These are phyloP conservation scores for Zymoseptoria brevis DNA, from an alignment of 2,329 filamentous ascomycete species.

Conservation along the genomic window DNA sequence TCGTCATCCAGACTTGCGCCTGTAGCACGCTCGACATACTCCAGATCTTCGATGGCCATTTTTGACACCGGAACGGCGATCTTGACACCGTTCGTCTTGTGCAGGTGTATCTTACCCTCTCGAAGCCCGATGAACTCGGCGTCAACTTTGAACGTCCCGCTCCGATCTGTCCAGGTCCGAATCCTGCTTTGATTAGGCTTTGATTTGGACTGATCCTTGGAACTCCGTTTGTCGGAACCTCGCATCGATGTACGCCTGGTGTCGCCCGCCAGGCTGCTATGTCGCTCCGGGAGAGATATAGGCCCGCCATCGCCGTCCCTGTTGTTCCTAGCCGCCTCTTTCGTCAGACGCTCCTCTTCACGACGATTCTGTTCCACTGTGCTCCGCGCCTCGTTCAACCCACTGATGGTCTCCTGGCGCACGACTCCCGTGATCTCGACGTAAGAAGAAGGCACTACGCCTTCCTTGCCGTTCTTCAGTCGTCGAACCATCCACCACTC, in stretches of 20 bases:
- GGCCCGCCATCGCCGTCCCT: conserved; percentile 57
- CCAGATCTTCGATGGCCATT: conserved; percentile 91
- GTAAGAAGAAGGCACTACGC: conserved; percentile 93
- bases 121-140: conserved; percentile 91
- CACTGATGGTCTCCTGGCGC: conserved; percentile 42
- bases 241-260: conserved; percentile 16
- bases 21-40: conserved; percentile 86
- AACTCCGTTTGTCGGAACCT: conserved; percentile 40
- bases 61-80: conserved; percentile 93
- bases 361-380: conserved; percentile 67
- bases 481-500: conserved; percentile 98
- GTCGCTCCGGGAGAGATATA: conserved; percentile 66
- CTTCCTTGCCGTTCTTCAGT: conserved; percentile 85
- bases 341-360: conserved; percentile 77
- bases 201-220: conserved; percentile 48
- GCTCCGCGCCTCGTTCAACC: conserved; percentile 55
- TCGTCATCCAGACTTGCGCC: conserved; percentile 84
- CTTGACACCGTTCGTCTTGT: conserved; percentile 97
- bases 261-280: conserved; percentile 62
- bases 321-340: conserved; percentile 63
- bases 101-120: conserved; percentile 93
- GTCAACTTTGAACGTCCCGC: conserved; percentile 93
- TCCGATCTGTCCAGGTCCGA: conserved; percentile 89
- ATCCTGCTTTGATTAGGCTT: conserved; percentile 79
- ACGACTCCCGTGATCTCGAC: conserved; percentile 74